Evolutionary conservation across 331 rosid genomes (phyloP).

Genomic region (Malus hybrid): DNA sequence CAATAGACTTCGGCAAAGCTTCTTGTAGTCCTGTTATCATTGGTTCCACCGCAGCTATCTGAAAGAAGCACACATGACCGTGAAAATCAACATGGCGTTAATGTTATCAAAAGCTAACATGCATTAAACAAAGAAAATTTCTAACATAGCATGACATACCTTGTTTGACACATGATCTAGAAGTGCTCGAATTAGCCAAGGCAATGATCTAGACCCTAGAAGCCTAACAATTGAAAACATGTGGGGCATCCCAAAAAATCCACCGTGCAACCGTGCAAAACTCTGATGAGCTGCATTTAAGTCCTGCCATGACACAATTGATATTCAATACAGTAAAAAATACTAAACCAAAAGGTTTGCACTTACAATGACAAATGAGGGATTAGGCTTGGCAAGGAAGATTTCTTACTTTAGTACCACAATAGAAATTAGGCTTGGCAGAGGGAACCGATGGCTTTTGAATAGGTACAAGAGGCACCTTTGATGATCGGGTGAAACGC

Average conservation of each 20-base stretch:
- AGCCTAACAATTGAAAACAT: constrained; percentile 77
- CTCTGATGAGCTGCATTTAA: constrained; percentile 96
- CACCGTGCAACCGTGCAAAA: constrained; percentile 90
- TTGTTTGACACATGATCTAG: constrained; percentile 94
- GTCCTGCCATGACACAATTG: constrained; percentile 39
- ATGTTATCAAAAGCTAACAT: background rate
- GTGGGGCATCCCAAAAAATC: constrained; percentile 96
- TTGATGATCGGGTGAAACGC: constrained; percentile 81
- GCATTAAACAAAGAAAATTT: background rate
- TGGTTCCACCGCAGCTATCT: constrained; percentile 88
- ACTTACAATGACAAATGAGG: background rate
- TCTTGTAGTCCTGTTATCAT: constrained; percentile 90
- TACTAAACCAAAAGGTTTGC: background rate
- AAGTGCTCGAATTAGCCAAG: constrained; percentile 94
- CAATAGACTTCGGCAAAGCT: constrained; percentile 87
- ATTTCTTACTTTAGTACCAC: constrained; percentile 79
- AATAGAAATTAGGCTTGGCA: constrained; percentile 89
- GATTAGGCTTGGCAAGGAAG: background rate
- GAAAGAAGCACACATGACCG: constrained; percentile 17
- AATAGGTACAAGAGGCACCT: constrained; percentile 54
- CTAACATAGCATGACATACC: constrained; percentile 34
- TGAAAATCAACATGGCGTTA: constrained; percentile 2
- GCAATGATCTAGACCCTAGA: constrained; percentile 93
- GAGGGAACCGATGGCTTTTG: constrained; percentile 99
- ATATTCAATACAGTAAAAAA: background rate